Percentiles rank a stretch among this genome's conserved stretches.
Evolutionary conservation across 352 stramenopile genomes (phyloP).

Genomic region (Globisporangium iwayamae): DNA sequence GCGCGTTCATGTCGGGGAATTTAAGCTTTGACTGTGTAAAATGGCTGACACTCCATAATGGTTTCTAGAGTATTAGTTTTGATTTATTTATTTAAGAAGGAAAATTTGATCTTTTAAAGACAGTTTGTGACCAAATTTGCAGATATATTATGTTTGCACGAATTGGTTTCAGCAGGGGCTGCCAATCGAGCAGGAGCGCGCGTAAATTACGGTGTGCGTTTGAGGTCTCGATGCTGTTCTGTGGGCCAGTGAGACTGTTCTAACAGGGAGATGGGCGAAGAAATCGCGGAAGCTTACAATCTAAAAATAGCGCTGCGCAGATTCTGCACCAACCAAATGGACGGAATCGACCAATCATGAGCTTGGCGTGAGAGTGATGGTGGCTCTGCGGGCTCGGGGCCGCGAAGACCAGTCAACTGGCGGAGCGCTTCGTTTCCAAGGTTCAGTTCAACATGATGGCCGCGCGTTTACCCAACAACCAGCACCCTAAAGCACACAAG

Average conservation of each 20-base stretch:
- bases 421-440: not conserved
- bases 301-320: constrained; percentile 13
- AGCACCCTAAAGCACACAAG: not conserved
- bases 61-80: not conserved
- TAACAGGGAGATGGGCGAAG: not conserved
- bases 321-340: constrained; percentile 23
- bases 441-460: constrained; percentile 15
- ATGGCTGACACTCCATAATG: not conserved
- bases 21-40: not conserved
- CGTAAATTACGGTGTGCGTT: not conserved
- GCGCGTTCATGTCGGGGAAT: not conserved
- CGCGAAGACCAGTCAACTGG: constrained; percentile 12
- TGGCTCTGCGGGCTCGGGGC: not conserved
- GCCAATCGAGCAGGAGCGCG: not conserved
- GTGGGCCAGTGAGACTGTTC: not conserved
- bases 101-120: too few species aligned
- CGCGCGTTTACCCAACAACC: not conserved
- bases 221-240: not conserved
- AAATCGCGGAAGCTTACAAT: constrained; percentile 1
- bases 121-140: not conserved
- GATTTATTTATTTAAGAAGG: too few species aligned
- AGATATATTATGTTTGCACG: not conserved
- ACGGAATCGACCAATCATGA: constrained; percentile 7
- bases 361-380: constrained; percentile 14
- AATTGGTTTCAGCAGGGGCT: not conserved